Base-by-base conservation (phyloP, 1,284 basidiomycete species). In the Leccinum subrobustum region DNA sequence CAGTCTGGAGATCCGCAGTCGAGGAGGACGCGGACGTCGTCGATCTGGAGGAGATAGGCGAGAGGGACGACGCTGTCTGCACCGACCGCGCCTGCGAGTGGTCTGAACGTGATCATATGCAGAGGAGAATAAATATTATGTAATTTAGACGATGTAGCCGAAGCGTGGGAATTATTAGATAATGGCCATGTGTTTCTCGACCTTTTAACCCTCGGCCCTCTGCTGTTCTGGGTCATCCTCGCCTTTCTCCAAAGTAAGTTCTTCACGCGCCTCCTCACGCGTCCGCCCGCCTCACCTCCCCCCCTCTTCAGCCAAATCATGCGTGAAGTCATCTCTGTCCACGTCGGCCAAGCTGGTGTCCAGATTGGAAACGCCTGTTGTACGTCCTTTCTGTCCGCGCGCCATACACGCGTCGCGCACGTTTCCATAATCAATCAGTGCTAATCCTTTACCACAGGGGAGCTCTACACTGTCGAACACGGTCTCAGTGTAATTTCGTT, bases 381-480 rank as follows among this genome's bases (percentile, higher is more conserved):
- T 92, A 77, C 81, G 89, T 88, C 54, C 51, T 58, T 64, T 60
- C 65, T 63, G 54, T 31, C 23, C 11, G 25, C 63, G 44, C 52
- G 54, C 47, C 52, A 39, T 27, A 11, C 59, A 65, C 71, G 63
- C 68, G 70, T 64, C 51, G 55, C 29, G 14, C 53, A 29, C 47
- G 42, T 4, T 54, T 64, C 50, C 31, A 8, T 14, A 3, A 33
- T 16, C 33, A 33, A 56, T 60, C 50, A 44, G 47, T 56, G 29
- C 62, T 75, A 11, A 75, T 62, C 8, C 31, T 14, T 74, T 60
- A 68, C 70, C 63, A 60, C 72, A 92, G 91, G 96, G 96, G 96
- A 98, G 79, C 87, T 99, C 66, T 99, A 99, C 83, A 96, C 95
- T 68, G 86, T 96, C 73, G 96, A 99, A 78, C 97, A 99, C 77